Evolutionary conservation across 768 basidiomycete species (phyloP), one percentile per base, ranked within the genome.

Genomic region (Pisolithus microcarpus): DNA sequence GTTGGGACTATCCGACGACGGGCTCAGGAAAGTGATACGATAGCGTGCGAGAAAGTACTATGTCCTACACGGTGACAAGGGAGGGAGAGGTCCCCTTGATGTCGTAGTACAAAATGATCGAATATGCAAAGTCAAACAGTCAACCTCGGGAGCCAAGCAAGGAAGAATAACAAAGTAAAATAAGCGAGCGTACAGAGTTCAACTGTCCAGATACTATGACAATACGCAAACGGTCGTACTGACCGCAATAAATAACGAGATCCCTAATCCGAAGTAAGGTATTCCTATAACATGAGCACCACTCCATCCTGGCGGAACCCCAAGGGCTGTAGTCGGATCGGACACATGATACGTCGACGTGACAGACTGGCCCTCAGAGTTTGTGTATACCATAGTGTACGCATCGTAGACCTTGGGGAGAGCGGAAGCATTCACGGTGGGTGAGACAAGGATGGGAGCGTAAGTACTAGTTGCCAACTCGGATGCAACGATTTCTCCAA

Each of bases 391-490:
- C 42, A 85, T 61, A 3, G 87, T 89, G 23, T 71, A 68, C 15
- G 79, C 61, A 7, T 75, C 75, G 31, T 71, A 69, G 24, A 87
- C 73, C 18, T 69, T 70, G 15, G 86, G 85, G 10, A 91, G 65
- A 7, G 74, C 79, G 1, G 83, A 76, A 26, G 67, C 70, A 55
- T 77, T 81, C 40, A 68, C 61, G 6, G 54, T 70, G 54, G 55
- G 66, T 52, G 65, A 58, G 18, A 69, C 77, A 45, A 85, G 65
- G 24, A 87, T 69, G 0, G 87, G 74, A 34, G 65, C 71, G 60
- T 91, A 91, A 3, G 87, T 87, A 64, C 79, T 82, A 0, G 81
- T 83, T 16, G 80, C 87, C 19, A 89, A 79, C 34, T 79, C 85
- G 16, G 80, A 74, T 3, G 68, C 54, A 4, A 81, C 80, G 19